Evolutionary conservation across 2,329 filamentous ascomycete genomes (phyloP).

Genomic region (Bipolaris zeicola): DNA sequence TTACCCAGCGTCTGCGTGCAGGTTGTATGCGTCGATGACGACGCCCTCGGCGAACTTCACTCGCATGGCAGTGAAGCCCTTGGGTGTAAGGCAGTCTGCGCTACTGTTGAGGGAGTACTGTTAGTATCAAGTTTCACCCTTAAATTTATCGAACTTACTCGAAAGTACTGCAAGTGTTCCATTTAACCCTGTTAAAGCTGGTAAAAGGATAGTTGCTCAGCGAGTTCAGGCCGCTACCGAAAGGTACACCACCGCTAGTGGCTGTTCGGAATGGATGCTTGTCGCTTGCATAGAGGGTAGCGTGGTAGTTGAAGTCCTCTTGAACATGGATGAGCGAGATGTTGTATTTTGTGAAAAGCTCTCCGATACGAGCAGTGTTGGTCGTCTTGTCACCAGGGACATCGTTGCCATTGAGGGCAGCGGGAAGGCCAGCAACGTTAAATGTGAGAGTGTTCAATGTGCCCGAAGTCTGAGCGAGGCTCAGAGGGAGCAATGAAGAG

Average conservation of each 20-base stretch:
- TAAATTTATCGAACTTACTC: constrained; percentile 20
- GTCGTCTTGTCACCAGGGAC: constrained; percentile 66
- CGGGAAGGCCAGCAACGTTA: constrained; percentile 66
- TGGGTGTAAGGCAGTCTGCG: constrained; percentile 69
- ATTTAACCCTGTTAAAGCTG: constrained; percentile 63
- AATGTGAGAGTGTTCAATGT: constrained; percentile 61
- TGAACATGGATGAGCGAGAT: constrained; percentile 70
- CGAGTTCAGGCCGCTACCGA: constrained; percentile 69
- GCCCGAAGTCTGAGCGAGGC: constrained; percentile 40
- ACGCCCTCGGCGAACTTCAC: constrained; percentile 58
- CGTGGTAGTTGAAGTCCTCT: constrained; percentile 73
- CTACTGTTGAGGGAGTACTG: constrained; percentile 45
- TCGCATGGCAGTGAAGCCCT: constrained; percentile 72
- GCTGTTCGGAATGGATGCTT: constrained; percentile 65
- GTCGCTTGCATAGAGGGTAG: constrained; percentile 64
- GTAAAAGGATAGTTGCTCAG: constrained; percentile 64
- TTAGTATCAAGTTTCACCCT: background rate
- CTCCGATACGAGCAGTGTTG: constrained; percentile 63
- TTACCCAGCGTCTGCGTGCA: constrained; percentile 69
- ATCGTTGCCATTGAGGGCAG: constrained; percentile 63
- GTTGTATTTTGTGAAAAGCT: constrained; percentile 60
- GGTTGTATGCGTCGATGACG: constrained; percentile 68
- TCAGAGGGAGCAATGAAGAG: constrained; percentile 13
- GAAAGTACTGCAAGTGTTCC: constrained; percentile 61
- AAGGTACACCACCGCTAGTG: constrained; percentile 67